Evolutionary conservation across 208 protist genomes (phyloP).

Genomic region (Angomonas ambiguus): DNA sequence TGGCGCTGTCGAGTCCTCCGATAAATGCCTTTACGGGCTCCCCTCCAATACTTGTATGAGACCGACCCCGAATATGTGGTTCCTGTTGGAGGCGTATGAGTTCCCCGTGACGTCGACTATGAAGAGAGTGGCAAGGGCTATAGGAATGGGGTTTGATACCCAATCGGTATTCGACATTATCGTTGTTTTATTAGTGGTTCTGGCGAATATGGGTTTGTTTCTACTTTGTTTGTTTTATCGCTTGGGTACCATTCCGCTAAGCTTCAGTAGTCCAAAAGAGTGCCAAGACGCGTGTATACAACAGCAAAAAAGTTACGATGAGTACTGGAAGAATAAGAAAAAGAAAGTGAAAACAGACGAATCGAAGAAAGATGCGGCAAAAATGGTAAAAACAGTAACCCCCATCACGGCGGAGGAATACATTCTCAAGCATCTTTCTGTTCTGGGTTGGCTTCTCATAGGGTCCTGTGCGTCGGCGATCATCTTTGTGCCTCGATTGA

Average conservation of each 20-base stretch:
- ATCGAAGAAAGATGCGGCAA: neutral
- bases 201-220: neutral
- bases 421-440: conserved; percentile 50
- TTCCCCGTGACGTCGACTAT: too few species aligned
- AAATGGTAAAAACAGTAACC: conserved; percentile 22
- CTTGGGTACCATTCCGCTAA: neutral
- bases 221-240: neutral
- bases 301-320: too few species aligned
- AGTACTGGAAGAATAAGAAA: neutral
- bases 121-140: too few species aligned
- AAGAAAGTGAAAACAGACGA: neutral
- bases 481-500: conserved; percentile 13
- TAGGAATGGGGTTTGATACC: neutral
- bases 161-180: neutral
- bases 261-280: neutral
- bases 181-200: neutral
- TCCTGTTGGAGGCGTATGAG: neutral
- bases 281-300: neutral
- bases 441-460: conserved; percentile 30
- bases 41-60: conserved; percentile 13
- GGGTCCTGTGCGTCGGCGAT: conserved; percentile 14
- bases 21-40: neutral
- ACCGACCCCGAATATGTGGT: conserved; percentile 21
- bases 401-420: conserved; percentile 53
- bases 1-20: neutral